Percentiles rank a stretch among this genome's conserved stretches.
These are phyloP conservation scores for Phytopythium chamaehyphon DNA, from an alignment of 352 stramenopile species.

Conservation along the genomic window DNA sequence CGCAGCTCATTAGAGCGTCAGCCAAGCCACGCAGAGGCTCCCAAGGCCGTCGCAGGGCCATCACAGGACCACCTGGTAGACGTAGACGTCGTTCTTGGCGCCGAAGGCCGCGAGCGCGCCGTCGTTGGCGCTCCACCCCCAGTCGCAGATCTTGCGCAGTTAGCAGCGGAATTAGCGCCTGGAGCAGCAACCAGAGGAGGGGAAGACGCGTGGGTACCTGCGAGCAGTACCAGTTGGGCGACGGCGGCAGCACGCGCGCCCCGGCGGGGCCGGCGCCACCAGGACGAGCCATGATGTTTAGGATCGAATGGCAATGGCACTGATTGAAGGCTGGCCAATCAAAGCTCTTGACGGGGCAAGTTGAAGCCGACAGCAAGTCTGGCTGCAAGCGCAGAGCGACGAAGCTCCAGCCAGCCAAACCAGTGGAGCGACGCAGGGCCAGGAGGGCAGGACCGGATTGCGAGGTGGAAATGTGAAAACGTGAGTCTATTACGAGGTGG, in stretches of 20 bases:
- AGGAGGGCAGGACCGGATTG: too few relatives aligned
- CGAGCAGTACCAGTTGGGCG: conserved; percentile 77
- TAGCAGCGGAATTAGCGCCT: neutral
- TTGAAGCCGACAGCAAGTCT: too few relatives aligned
- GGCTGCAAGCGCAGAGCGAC: too few relatives aligned
- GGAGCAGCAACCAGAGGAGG: neutral
- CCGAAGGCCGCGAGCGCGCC: conserved; percentile 51
- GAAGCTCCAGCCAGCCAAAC: too few relatives aligned
- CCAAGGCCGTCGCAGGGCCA: neutral
- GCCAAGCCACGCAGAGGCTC: neutral
- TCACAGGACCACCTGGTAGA: conserved; percentile 55
- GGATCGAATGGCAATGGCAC: too few relatives aligned
- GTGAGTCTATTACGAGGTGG: too few relatives aligned
- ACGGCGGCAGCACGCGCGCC: conserved; percentile 47
- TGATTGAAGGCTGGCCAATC: too few relatives aligned
- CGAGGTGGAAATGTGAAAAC: neutral
- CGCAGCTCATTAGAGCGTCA: neutral
- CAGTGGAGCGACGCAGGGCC: too few relatives aligned
- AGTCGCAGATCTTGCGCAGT: conserved; percentile 55
- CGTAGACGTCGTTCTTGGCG: conserved; percentile 52
- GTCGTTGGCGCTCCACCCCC: conserved; percentile 28
- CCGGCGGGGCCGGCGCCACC: conserved; percentile 11
- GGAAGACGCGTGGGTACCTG: conserved; percentile 31
- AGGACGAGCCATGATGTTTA: too few relatives aligned
- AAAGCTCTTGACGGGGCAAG: too few relatives aligned